phyloP scores from a whole-genome alignment of 768 basidiomycete species.

The Daedalea quercina region DNA sequence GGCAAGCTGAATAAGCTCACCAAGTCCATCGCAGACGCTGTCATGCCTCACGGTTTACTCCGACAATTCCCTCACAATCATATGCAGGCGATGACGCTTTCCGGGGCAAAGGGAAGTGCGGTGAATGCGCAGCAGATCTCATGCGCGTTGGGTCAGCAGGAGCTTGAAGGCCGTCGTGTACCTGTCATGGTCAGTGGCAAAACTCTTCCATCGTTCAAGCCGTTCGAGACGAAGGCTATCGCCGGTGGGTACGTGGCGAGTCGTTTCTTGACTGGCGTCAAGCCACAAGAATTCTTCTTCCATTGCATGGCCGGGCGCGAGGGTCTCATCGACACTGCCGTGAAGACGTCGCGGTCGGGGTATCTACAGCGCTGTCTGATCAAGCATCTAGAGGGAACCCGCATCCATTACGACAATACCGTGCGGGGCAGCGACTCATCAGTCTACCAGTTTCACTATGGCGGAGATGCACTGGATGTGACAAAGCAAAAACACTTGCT shows the following conservation, averaged over 20 bases:
- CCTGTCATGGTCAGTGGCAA: slow-evolving; percentile 99
- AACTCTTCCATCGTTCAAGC: slow-evolving; percentile 92
- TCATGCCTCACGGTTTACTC: slow-evolving; percentile 79
- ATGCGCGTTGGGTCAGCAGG: slow-evolving; percentile 96
- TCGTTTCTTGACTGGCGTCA: slow-evolving; percentile 96
- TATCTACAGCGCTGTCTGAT: slow-evolving; percentile 97
- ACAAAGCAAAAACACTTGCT: slow-evolving; percentile 95
- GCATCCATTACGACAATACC: slow-evolving; percentile 96
- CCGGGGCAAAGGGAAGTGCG: slow-evolving; percentile 95
- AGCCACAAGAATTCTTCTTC: slow-evolving; percentile 99
- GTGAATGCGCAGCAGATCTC: slow-evolving; percentile 98
- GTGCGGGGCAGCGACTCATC: slow-evolving; percentile 93
- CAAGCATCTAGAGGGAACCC: slow-evolving; percentile 96
- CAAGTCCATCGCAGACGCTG: slow-evolving; percentile 81
- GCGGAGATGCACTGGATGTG: slow-evolving; percentile 93
- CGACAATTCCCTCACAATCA: slow-evolving; percentile 96
- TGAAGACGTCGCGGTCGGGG: slow-evolving; percentile 97
- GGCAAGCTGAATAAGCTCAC: slow-evolving; percentile 81
- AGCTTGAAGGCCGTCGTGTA: slow-evolving; percentile 96
- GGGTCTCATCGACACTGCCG: slow-evolving; percentile 97
- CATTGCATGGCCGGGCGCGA: slow-evolving; percentile 99
- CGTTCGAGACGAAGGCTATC: slow-evolving; percentile 97
- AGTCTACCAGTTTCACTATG: slow-evolving; percentile 94
- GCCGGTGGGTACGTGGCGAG: slow-evolving; percentile 98
- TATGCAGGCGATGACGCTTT: slow-evolving; percentile 99